Evolutionary conservation across 1,139 yeast species (phyloP).

Genomic region (Hanseniaspora uvarum): DNA sequence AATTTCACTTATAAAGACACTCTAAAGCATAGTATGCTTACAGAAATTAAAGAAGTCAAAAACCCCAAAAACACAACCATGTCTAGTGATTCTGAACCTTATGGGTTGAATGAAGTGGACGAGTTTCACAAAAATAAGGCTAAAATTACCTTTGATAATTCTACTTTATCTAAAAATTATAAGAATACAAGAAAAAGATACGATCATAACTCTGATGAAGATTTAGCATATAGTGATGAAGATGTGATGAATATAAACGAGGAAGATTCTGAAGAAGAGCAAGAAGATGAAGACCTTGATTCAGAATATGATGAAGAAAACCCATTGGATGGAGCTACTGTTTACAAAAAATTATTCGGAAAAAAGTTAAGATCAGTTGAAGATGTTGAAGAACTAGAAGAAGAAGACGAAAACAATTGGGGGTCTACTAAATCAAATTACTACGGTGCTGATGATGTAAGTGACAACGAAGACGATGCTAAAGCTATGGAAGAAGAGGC

Average conservation of each 20-base stretch:
- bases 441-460: conserved; percentile 65
- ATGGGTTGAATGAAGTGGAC: conserved; percentile 57
- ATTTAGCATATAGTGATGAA: conserved; percentile 38
- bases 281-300: conserved; percentile 40
- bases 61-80: conserved; percentile 3
- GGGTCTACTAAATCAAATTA: conserved; percentile 64
- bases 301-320: not conserved
- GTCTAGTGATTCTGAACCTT: conserved; percentile 24
- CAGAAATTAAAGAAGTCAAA: not conserved
- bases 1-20: not conserved
- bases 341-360: conserved; percentile 34
- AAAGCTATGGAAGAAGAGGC: conserved; percentile 83
- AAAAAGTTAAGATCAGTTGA: conserved; percentile 32
- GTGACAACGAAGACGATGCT: conserved; percentile 67
- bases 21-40: not conserved
- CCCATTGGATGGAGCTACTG: conserved; percentile 34
- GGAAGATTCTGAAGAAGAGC: conserved; percentile 30
- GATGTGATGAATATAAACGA: conserved; percentile 39
- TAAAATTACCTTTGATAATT: conserved; percentile 48
- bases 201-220: conserved; percentile 22
- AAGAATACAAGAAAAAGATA: conserved; percentile 17
- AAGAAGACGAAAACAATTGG: conserved; percentile 58
- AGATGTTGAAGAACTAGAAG: conserved; percentile 35
- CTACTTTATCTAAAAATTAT: conserved; percentile 38
- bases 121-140: conserved; percentile 59